These are phyloP conservation scores for Exidia glandulosa DNA, from an alignment of 768 basidiomycete species.

Conservation along the genomic window DNA sequence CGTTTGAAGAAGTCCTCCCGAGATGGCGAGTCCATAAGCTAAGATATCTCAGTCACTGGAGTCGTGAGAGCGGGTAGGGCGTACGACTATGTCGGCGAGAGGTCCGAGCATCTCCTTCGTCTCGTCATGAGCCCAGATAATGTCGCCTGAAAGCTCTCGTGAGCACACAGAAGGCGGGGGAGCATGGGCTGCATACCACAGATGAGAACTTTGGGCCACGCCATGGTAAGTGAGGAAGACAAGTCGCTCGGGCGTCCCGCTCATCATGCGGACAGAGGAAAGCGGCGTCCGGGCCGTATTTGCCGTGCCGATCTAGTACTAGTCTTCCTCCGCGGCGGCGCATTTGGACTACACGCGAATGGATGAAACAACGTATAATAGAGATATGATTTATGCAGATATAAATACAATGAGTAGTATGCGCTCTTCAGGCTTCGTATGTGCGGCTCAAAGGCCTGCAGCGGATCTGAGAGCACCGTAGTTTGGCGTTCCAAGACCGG, in stretches of 20 bases:
- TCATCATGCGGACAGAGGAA: background rate
- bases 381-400: too few relatives aligned
- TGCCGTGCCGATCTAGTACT: too few relatives aligned
- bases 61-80: slow-evolving; percentile 17
- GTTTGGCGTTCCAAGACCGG: slow-evolving; percentile 23
- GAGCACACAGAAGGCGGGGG: background rate
- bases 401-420: too few relatives aligned
- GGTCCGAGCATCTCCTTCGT: slow-evolving; percentile 49
- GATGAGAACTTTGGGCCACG: slow-evolving; percentile 22
- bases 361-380: too few relatives aligned
- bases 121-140: slow-evolving; percentile 77
- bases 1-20: slow-evolving; percentile 60
- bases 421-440: too few relatives aligned
- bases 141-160: slow-evolving; percentile 37
- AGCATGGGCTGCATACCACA: slow-evolving; percentile 12
- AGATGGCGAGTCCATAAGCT: slow-evolving; percentile 47
- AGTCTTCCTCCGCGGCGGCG: too few relatives aligned
- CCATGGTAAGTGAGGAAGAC: slow-evolving; percentile 10
- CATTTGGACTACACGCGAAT: too few relatives aligned
- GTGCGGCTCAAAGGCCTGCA: background rate
- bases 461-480: background rate
- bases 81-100: slow-evolving; percentile 67
- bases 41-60: background rate
- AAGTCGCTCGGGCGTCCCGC: background rate
- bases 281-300: too few relatives aligned